Percentiles rank a stretch among this genome's conserved stretches.
Evolutionary conservation across 2,329 filamentous ascomycete genomes (phyloP).

Genomic region (Diplodia scrobiculata): DNA sequence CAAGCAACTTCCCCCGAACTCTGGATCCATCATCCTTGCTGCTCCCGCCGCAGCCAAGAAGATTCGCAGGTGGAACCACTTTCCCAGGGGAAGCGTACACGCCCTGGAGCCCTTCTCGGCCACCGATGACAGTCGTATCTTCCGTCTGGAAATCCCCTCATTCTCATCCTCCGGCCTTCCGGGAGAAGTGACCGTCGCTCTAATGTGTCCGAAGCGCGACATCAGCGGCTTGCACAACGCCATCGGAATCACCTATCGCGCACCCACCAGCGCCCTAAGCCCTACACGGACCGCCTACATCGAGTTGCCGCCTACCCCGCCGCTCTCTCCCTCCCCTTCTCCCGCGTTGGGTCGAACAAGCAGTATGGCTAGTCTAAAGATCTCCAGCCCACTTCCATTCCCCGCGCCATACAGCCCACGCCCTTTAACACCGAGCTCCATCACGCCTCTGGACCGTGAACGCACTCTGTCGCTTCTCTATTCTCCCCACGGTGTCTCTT

Average conservation of each 20-base stretch:
- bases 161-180: conserved; percentile 55
- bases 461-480: conserved; percentile 63
- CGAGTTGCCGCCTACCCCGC: conserved; percentile 29
- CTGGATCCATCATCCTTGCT: conserved; percentile 65
- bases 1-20: conserved; percentile 60
- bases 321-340: conserved; percentile 19
- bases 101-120: conserved; percentile 42
- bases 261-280: conserved; percentile 52
- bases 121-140: conserved; percentile 35
- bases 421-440: conserved; percentile 31
- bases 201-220: conserved; percentile 64
- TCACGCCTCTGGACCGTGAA: conserved; percentile 36
- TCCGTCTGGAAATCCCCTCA: conserved; percentile 58
- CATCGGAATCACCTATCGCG: conserved; percentile 71
- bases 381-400: conserved; percentile 11
- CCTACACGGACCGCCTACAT: conserved; percentile 28
- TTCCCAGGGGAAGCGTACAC: conserved; percentile 57
- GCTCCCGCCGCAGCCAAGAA: conserved; percentile 65
- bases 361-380: conserved; percentile 32
- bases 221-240: conserved; percentile 65
- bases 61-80: conserved; percentile 70
- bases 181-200: conserved; percentile 72
- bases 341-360: conserved; percentile 34
- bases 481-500: conserved; percentile 64
- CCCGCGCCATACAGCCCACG: conserved; percentile 8